These are phyloP conservation scores for Pulveroboletus sp. DNA, from an alignment of 768 basidiomycete genomes.

Conservation along the genomic window DNA sequence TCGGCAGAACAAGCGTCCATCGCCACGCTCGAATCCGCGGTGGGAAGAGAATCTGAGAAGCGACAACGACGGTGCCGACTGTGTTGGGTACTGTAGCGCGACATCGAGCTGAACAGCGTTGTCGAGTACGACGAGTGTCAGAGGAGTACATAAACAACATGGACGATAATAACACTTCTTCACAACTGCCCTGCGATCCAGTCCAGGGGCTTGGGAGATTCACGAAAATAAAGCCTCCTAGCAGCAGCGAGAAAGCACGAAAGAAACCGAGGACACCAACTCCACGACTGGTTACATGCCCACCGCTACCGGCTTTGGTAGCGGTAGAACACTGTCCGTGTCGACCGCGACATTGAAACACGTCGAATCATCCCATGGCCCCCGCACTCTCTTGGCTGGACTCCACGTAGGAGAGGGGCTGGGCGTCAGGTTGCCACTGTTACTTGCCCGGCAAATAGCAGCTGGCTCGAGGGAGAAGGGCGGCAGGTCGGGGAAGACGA, in stretches of 20 bases:
- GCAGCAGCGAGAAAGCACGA: background rate
- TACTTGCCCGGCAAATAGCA: constrained; percentile 13
- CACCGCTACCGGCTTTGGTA: constrained; percentile 42
- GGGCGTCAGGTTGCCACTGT: constrained; percentile 8
- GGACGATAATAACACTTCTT: background rate
- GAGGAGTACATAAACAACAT: background rate
- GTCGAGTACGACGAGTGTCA: background rate
- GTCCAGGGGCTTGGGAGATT: background rate
- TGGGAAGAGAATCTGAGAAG: constrained; percentile 4
- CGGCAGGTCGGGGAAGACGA: constrained; percentile 20
- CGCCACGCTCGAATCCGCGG: background rate
- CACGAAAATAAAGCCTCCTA: background rate
- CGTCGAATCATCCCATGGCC: constrained; percentile 58
- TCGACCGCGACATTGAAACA: constrained; percentile 41
- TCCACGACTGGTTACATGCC: constrained; percentile 9
- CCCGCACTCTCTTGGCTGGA: constrained; percentile 31
- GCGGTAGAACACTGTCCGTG: constrained; percentile 42
- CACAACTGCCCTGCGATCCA: background rate
- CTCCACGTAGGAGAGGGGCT: constrained; percentile 17
- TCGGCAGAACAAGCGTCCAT: background rate
- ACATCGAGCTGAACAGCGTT: background rate
- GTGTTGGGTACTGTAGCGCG: too few species aligned
- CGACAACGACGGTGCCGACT: background rate
- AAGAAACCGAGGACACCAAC: constrained; percentile 1
- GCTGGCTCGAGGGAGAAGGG: constrained; percentile 21